Evolutionary conservation across 2,329 filamentous ascomycete species (phyloP).

Genomic region (Beauveria sp.): DNA sequence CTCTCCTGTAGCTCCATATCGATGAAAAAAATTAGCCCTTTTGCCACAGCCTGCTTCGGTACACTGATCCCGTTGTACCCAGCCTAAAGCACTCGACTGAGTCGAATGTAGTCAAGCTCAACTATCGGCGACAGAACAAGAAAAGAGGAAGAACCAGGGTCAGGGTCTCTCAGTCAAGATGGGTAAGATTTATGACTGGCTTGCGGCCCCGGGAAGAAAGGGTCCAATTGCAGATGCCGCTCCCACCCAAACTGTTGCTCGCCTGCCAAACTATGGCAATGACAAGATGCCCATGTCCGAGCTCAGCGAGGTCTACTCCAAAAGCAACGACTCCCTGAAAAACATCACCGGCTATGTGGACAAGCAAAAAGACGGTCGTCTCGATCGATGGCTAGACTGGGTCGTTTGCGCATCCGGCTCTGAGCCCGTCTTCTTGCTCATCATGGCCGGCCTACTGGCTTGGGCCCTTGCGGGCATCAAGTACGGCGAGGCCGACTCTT

Average conservation of each 20-base stretch:
- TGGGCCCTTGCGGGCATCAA: constrained; percentile 25
- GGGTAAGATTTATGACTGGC: constrained; percentile 1
- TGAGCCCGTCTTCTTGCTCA: constrained; percentile 20
- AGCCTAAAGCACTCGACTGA: neutral
- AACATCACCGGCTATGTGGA: constrained; percentile 17
- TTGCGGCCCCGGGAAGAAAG: constrained; percentile 12
- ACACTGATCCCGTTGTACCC: neutral
- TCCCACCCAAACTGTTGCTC: constrained; percentile 9
- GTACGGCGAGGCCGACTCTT: constrained; percentile 25
- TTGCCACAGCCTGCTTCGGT: neutral
- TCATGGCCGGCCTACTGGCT: constrained; percentile 21
- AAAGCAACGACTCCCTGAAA: neutral
- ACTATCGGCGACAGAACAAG: neutral
- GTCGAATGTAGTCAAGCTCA: neutral
- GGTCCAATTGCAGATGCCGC: constrained; percentile 10
- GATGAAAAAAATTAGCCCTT: neutral
- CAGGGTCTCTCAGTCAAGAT: neutral
- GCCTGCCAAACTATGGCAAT: neutral
- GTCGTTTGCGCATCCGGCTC: constrained; percentile 17
- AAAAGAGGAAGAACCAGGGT: neutral
- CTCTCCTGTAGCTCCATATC: neutral
- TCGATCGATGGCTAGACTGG: constrained; percentile 18
- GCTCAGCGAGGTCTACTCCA: neutral
- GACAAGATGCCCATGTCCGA: neutral
- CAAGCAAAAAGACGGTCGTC: constrained; percentile 9